Conservation (phyloP, 371 early-diverging fungal genomes). For the Dichotomocladium elegans region DNA sequence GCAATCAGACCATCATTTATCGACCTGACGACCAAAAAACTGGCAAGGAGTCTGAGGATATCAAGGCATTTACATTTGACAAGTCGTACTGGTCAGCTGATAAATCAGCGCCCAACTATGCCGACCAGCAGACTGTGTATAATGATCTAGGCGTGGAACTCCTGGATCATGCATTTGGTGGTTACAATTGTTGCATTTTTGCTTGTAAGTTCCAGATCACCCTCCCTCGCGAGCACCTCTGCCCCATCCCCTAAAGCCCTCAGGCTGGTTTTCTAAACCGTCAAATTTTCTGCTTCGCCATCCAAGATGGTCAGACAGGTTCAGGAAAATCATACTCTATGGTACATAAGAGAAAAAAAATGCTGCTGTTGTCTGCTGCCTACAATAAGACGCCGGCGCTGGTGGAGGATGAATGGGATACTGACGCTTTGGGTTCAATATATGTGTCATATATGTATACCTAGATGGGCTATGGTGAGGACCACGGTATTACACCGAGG, state of each 20-base stretch:
- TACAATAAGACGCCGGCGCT: neutral
- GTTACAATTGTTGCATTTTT: constrained; percentile 87
- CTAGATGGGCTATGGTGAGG: constrained; percentile 67
- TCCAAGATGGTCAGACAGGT: constrained; percentile 90
- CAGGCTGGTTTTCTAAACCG: too few species aligned
- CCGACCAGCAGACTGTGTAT: constrained; percentile 75
- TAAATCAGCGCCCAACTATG: constrained; percentile 61
- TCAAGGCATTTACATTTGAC: constrained; percentile 79
- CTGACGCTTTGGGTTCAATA: too few species aligned
- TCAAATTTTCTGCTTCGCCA: neutral
- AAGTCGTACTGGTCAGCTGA: constrained; percentile 83
- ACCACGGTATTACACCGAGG: constrained; percentile 81
- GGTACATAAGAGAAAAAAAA: constrained; percentile 28
- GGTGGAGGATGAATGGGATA: neutral
- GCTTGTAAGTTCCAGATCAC: constrained; percentile 71
- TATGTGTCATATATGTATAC: too few species aligned
- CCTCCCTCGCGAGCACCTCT: too few species aligned
- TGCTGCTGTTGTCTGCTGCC: neutral
- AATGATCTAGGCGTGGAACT: constrained; percentile 73
- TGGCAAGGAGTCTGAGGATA: constrained; percentile 40
- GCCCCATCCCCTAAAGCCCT: too few species aligned
- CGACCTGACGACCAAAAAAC: constrained; percentile 42
- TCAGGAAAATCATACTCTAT: constrained; percentile 83
- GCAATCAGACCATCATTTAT: constrained; percentile 64
- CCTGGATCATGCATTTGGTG: constrained; percentile 84